Conservation (phyloP, 176 grass and related monocot species). For the Urochloa ruziziensis region DNA sequence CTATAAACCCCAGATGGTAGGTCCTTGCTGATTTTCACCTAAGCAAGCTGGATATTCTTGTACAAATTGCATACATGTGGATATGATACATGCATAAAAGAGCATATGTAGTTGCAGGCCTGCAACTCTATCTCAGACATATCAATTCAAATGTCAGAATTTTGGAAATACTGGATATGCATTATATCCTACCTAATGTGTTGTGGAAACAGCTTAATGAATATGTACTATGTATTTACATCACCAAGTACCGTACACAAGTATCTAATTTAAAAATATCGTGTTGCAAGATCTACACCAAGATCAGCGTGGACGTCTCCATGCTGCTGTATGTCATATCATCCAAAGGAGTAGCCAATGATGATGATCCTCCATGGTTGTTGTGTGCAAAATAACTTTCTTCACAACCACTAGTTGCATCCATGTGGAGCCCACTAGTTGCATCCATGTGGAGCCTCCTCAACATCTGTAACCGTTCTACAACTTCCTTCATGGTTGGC, state of each 20-base stretch:
- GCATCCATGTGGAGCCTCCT: not conserved
- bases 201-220: not conserved
- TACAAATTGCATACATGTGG: not conserved
- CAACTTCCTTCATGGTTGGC: constrained; percentile 33
- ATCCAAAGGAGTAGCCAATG: not conserved
- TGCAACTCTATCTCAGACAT: not conserved
- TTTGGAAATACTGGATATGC: not conserved
- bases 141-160: not conserved
- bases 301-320: not conserved
- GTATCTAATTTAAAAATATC: not conserved
- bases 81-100: not conserved
- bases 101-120: not conserved
- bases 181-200: not conserved
- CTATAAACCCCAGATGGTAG: not conserved
- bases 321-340: not conserved
- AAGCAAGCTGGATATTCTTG: not conserved
- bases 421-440: not conserved
- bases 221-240: not conserved
- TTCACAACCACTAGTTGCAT: not conserved
- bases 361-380: not conserved
- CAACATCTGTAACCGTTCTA: constrained; percentile 13
- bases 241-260: not conserved
- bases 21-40: not conserved
- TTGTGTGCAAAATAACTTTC: not conserved
- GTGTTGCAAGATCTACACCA: not conserved